Evolutionary conservation across 2,329 filamentous ascomycete species (phyloP).

Genomic region (Lasiodiplodia citricola): DNA sequence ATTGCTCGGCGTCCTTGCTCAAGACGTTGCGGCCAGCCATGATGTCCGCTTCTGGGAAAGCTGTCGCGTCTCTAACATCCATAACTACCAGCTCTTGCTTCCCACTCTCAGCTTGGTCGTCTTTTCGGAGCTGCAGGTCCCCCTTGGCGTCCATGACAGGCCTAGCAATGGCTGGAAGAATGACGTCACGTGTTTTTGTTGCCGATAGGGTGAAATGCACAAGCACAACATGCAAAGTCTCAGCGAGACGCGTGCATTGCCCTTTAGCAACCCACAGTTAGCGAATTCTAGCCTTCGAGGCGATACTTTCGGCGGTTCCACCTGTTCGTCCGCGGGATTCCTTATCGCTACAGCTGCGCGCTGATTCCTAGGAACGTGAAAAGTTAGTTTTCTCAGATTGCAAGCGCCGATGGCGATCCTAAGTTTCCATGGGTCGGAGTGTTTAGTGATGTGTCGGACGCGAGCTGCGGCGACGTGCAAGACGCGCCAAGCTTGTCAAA

Average conservation of each 20-base stretch:
- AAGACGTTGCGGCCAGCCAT: background rate
- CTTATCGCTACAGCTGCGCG: background rate
- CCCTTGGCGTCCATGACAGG: background rate
- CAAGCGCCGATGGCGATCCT: background rate
- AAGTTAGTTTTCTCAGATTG: background rate
- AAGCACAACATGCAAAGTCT: background rate
- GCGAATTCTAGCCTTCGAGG: background rate
- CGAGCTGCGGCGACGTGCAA: background rate
- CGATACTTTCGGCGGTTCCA: background rate
- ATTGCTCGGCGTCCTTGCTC: background rate
- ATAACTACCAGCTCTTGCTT: background rate
- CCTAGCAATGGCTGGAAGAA: background rate
- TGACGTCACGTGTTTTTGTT: background rate
- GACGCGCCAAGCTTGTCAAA: conserved; percentile 17
- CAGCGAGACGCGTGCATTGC: background rate
- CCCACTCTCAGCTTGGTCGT: background rate
- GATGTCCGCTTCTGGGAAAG: background rate
- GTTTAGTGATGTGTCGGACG: background rate
- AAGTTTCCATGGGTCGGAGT: background rate
- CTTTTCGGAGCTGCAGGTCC: background rate
- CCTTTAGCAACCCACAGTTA: background rate
- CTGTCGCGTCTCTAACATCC: background rate
- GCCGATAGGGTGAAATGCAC: background rate
- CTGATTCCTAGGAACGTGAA: background rate
- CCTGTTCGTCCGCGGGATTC: background rate